Evolutionary conservation across 352 stramenopile genomes (phyloP), one percentile per base, ranked within the genome.

Genomic region (Phytophthora brassicae): DNA sequence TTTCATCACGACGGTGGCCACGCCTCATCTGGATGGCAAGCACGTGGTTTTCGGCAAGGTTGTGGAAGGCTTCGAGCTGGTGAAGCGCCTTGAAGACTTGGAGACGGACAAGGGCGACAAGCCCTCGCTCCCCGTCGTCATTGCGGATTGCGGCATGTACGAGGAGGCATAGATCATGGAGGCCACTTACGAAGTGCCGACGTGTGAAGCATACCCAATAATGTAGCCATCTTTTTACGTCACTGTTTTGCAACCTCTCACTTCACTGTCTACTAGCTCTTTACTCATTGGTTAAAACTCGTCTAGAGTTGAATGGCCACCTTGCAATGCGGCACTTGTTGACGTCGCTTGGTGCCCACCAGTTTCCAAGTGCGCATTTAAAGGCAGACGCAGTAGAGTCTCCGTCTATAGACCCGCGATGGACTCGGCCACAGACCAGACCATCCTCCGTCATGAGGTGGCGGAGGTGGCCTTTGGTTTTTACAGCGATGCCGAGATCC

Each of bases 11-110:
- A 92, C 89, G 22, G 84, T 92, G 61, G 74, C 95, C 47, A 99
- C 95, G 59, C 88, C 94, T 28, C 98, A 98, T 74, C 82, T 99
- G 49, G 96, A 99, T 68, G 94, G 90, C 66, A 98, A 98, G 79
- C 97, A 99, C 86, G 94, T 98, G 33, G 98, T 99, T 6, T 99
- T 99, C 75, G 97, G 96, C 36, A 86, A 89, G 60, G 92, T 97
- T 9, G 75, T 96, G 20, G 88, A 97, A 33, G 90, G 93, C 41
- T 87, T 95, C 64, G 90, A 98, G 60, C 64, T 98, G 50, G 81
- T 99, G 19, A 91, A 95, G 75, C 84, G 76, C 53, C 84, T 98
- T 56, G 98, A 99, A 71, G 73, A 72, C 31, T 61, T 89, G n/a
- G 74, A 96, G 35, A 97, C 82, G 39, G 91, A 94, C 66, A 76